These are phyloP conservation scores for Protoeuglena noctilucae DNA, from an alignment of 139 green algal genomes.

Conservation along the genomic window DNA sequence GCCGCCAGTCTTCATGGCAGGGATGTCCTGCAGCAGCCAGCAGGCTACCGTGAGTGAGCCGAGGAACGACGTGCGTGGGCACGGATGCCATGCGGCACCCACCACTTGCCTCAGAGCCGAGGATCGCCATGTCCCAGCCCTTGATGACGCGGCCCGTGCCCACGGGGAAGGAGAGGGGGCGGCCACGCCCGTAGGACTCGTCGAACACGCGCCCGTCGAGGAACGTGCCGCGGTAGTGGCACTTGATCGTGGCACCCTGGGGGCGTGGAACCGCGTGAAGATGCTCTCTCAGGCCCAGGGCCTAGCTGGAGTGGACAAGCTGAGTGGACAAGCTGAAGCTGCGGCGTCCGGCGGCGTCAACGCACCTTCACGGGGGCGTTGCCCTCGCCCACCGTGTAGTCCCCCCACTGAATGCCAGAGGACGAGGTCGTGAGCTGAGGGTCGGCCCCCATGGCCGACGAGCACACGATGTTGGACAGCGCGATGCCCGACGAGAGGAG, in stretches of 20 bases:
- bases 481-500: no score
- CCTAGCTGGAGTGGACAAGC: no score
- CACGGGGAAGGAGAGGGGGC: constrained; percentile 59
- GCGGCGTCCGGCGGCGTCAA: no score
- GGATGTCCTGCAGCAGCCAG: constrained; percentile 29
- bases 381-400: no score
- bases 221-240: constrained; percentile 66
- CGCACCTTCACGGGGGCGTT: no score
- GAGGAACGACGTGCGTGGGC: background rate
- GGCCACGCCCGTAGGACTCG: constrained; percentile 46
- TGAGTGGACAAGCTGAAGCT: no score
- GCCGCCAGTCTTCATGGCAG: constrained; percentile 70
- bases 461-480: no score
- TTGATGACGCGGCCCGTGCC: constrained; percentile 18
- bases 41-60: background rate
- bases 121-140: constrained; percentile 69
- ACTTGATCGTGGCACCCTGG: constrained; percentile 28
- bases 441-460: no score
- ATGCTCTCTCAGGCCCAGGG: no score
- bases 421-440: no score
- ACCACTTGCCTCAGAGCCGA: constrained; percentile 48
- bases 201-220: constrained; percentile 64
- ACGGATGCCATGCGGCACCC: background rate
- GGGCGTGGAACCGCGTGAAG: no score
- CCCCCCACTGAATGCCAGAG: no score